A percentile compares a stretch with the other conserved stretches of the same genome.
These are phyloP conservation scores for Ceratobasidium sp. DNA, from an alignment of 1,284 basidiomycete species.

Conservation along the genomic window DNA sequence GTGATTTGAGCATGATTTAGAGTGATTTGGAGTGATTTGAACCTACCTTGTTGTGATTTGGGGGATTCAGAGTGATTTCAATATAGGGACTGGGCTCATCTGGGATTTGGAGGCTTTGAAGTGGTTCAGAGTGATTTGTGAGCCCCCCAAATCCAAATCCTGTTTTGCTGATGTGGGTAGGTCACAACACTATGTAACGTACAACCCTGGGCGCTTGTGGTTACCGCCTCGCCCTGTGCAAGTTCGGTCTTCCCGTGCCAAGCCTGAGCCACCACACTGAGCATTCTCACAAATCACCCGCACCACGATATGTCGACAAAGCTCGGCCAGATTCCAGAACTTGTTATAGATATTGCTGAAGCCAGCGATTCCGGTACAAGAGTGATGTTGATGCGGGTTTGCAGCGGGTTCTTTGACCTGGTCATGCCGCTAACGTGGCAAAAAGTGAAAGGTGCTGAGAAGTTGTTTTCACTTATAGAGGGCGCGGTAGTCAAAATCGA, in stretches of 20 bases:
- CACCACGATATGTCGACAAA: neutral
- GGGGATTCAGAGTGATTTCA: too few species aligned
- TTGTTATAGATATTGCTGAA: neutral
- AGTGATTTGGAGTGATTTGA: too few species aligned
- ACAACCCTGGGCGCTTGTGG: too few species aligned
- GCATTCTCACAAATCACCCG: neutral
- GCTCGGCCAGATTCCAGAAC: neutral
- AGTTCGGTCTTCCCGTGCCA: neutral
- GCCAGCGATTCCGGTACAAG: neutral
- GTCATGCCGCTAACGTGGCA: neutral
- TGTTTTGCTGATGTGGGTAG: too few species aligned
- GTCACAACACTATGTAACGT: too few species aligned
- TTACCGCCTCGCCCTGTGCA: neutral
- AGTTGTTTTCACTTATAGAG: neutral
- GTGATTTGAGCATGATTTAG: too few species aligned
- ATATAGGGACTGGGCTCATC: too few species aligned
- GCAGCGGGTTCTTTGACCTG: neutral
- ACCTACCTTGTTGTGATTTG: too few species aligned
- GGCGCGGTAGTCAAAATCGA: neutral
- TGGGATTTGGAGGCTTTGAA: too few species aligned
- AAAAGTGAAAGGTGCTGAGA: neutral
- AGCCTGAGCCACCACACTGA: neutral
- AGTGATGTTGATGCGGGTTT: neutral
- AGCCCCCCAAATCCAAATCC: too few species aligned
- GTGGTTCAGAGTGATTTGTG: too few species aligned